phyloP scores from a whole-genome alignment of 306 rosid genomes.

The Crotalaria pallida region DNA sequence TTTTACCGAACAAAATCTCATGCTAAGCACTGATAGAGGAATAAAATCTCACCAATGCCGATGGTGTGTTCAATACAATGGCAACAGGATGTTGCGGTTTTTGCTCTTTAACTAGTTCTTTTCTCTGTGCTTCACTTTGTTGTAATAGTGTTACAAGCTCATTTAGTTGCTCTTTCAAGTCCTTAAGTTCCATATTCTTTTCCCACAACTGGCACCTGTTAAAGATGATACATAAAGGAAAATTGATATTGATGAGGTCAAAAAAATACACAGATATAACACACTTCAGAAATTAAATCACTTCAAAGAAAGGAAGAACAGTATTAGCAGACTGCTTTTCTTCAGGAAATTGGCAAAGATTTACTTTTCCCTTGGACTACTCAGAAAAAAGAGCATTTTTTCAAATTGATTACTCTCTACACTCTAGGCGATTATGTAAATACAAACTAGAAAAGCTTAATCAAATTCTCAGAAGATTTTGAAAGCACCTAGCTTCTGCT shows the following conservation, averaged over 20 bases:
- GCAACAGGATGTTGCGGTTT: conserved; percentile 46
- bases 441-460: conserved; percentile 11
- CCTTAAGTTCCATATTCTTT: conserved; percentile 62
- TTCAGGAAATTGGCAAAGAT: neutral
- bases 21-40: conserved; percentile 10
- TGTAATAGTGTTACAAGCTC: conserved; percentile 50
- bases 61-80: conserved; percentile 40
- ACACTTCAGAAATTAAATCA: neutral
- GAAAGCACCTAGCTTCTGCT: conserved; percentile 62
- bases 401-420: neutral
- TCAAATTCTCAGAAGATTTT: conserved; percentile 19
- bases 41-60: conserved; percentile 46
- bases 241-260: neutral
- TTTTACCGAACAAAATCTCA: conserved; percentile 18
- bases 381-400: neutral
- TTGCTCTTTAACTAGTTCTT: conserved; percentile 59
- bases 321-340: neutral
- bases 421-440: neutral
- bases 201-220: conserved; percentile 71
- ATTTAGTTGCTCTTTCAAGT: conserved; percentile 64
- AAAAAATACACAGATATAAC: neutral
- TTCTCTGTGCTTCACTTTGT: conserved; percentile 60
- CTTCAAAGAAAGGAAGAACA: neutral
- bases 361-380: neutral
- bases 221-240: conserved; percentile 12